Base-by-base conservation (phyloP, 495 filamentous ascomycete genomes). In the Penicillium turbatum region DNA sequence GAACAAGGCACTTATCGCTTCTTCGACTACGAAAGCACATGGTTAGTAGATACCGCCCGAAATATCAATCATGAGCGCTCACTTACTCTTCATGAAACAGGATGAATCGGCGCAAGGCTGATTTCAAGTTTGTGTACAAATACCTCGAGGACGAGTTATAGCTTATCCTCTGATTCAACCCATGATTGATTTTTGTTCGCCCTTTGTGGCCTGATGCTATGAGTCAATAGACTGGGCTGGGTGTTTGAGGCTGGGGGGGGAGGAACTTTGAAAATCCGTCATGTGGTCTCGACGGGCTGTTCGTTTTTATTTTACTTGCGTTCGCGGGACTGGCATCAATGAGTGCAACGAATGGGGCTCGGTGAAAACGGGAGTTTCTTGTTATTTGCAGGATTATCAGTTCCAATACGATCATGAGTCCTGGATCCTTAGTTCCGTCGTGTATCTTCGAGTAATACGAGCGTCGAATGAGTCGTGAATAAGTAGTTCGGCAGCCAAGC, bases 1-100 rank as follows among this genome's bases (percentile, higher is more conserved):
- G 93, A 98, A 75, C 92, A 98, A 71, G 93, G 93, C 24, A 97
- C 93, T 5, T 98, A 98, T 72, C 84, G 93, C 39, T 98, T 98
- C 75, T 98, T 98, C 72, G 93, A 98, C 70, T 98, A 97, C 63
- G 93, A 98, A 78, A 97, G 92, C 70, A 98, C 93, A 62, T 98
- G 93, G 93, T 98, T 71, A 71, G 88, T 81, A 15, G 10, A 11
- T 32, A 44, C 53, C 30, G 19, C 3, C 30, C 46, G 11, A 36
- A 19, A 6, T 13, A 9, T 29, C 47, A 19, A 38, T 38, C 2
- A 37, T n/a, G 44, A 54, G 30, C 36, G 39, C 40, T 9, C 54
- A 46, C 45, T 59, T 56, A 54, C 60, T n/a, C n/a, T n/a, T n/a
- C 54, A 19, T 63, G 32, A n/a, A 48, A 59, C 66, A 98, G 93